Conservation (phyloP, 1,139 yeast species). For the Pichia sp. region DNA sequence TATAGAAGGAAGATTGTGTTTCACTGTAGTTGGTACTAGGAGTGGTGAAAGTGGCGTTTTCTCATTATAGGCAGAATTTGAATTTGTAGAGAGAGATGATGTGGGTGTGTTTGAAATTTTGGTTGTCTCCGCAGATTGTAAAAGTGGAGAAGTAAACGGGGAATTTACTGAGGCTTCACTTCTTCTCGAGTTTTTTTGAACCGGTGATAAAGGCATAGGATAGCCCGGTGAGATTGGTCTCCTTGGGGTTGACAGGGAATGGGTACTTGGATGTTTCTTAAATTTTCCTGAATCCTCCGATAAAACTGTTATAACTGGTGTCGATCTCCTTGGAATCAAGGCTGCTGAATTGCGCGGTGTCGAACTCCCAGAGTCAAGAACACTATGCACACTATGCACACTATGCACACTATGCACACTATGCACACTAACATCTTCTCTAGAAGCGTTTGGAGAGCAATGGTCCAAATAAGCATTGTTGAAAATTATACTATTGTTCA, state of each 20-base stretch:
- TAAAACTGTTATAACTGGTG: slow-evolving; percentile 25
- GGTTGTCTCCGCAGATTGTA: slow-evolving; percentile 27
- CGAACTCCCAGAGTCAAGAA: slow-evolving; percentile 30
- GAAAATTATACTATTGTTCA: slow-evolving; percentile 32
- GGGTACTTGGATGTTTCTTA: slow-evolving; percentile 5
- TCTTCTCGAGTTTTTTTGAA: slow-evolving; percentile 38
- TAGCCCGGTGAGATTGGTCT: slow-evolving; percentile 53
- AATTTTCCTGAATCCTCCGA: slow-evolving; percentile 1
- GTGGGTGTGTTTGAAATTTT: slow-evolving; percentile 6
- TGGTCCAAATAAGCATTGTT: slow-evolving; percentile 40
- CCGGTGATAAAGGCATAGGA: slow-evolving; percentile 48
- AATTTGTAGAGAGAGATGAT: background rate
- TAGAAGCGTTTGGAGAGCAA: slow-evolving; percentile 26
- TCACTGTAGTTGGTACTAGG: slow-evolving; percentile 43
- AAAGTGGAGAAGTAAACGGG: slow-evolving; percentile 45
- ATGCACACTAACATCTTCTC: slow-evolving; percentile 9
- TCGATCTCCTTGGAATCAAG: slow-evolving; percentile 20
- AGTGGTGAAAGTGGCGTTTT: slow-evolving; percentile 79
- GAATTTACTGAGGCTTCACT: slow-evolving; percentile 31
- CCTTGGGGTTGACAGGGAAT: slow-evolving; percentile 14
- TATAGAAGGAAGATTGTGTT: slow-evolving; percentile 63
- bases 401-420: background rate
- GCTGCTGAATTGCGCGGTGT: slow-evolving; percentile 34
- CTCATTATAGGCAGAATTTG: slow-evolving; percentile 18
- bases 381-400: background rate